These are phyloP conservation scores for Sporobolus alterniflorus DNA, from an alignment of 202 grass and related monocot genomes.

Conservation along the genomic window DNA sequence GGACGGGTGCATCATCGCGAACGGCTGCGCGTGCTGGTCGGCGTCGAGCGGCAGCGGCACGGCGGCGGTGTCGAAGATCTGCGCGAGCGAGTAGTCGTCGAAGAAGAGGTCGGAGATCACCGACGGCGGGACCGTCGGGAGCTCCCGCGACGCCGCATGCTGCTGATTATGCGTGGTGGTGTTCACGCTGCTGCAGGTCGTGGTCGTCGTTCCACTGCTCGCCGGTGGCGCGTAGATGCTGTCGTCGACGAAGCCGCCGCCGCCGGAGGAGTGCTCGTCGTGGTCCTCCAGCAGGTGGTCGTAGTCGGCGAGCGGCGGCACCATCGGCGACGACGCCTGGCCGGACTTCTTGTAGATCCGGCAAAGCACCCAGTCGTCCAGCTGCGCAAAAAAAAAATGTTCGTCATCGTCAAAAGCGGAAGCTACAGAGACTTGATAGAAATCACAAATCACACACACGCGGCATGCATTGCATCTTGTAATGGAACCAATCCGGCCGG, in stretches of 20 bases:
- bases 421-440: not conserved
- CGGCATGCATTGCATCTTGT: not conserved
- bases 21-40: not conserved
- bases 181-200: not conserved
- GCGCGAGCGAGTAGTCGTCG: slow-evolving; percentile 53
- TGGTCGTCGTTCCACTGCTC: not conserved
- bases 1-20: slow-evolving; percentile 51
- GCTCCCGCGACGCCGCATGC: not conserved
- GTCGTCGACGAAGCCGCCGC: slow-evolving; percentile 27
- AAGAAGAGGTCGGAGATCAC: slow-evolving; percentile 38
- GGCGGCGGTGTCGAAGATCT: slow-evolving; percentile 33
- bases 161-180: not conserved
- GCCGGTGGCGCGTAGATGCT: slow-evolving; percentile 23
- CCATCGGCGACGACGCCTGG: slow-evolving; percentile 39
- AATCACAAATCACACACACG: not conserved
- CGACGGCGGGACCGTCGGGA: slow-evolving; percentile 31
- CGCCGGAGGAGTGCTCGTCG: slow-evolving; percentile 33
- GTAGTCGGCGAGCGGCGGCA: slow-evolving; percentile 54
- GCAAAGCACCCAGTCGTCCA: slow-evolving; percentile 97
- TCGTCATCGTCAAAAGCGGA: slow-evolving; percentile 24
- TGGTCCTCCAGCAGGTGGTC: slow-evolving; percentile 50
- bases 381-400: slow-evolving; percentile 36
- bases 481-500: not conserved
- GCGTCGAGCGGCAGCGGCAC: not conserved
- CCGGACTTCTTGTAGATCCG: slow-evolving; percentile 90